Conservation (phyloP, 306 rosid species). For the Sphenostylis stenocarpa region DNA sequence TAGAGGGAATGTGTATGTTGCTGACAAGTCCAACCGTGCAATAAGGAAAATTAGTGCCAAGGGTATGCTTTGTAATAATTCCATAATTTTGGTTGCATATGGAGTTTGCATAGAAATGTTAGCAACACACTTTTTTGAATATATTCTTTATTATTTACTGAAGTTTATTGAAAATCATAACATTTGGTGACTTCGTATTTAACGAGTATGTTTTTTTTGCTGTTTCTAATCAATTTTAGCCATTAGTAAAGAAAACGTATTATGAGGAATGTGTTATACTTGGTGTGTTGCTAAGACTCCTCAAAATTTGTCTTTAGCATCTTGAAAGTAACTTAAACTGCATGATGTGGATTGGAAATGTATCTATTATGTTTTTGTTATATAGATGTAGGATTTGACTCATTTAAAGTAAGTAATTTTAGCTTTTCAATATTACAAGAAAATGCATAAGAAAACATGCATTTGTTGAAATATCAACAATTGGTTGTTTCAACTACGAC, state of each 20-base stretch:
- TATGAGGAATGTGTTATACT: not conserved
- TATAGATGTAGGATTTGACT: not conserved
- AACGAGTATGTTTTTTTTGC: too few species aligned
- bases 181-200: not conserved
- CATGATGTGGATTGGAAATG: not conserved
- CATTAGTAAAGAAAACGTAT: not conserved
- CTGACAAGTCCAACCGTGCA: conserved; percentile 46
- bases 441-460: not conserved
- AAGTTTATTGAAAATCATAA: not conserved
- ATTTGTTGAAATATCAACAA: not conserved
- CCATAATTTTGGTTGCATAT: not conserved
- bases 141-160: too few species aligned
- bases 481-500: not conserved
- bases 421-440: not conserved
- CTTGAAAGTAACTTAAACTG: not conserved
- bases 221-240: not conserved
- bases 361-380: not conserved
- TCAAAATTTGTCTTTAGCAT: not conserved
- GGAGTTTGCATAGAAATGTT: not conserved
- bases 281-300: not conserved
- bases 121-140: not conserved
- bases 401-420: not conserved
- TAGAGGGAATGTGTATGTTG: conserved; percentile 71
- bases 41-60: conserved; percentile 57
- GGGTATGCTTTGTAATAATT: conserved; percentile 39